Conservation (phyloP, 2,329 filamentous ascomycete species). For the Colletotrichum lini region DNA sequence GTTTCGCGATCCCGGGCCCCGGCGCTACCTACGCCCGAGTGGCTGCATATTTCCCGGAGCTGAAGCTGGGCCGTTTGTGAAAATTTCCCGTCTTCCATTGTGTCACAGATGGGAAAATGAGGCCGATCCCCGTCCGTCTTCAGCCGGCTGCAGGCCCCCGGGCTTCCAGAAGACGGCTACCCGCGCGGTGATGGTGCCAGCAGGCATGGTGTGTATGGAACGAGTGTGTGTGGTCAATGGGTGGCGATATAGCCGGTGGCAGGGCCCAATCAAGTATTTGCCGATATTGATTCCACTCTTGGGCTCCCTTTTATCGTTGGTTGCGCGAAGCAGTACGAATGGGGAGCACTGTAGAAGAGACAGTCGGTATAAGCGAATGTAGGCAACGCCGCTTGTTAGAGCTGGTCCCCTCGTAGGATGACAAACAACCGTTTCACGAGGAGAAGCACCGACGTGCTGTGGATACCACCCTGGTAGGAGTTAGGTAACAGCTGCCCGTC, state of each 20-base stretch:
- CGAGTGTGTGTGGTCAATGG: background rate
- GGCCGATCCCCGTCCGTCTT: slow-evolving; percentile 23
- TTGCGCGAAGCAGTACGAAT: background rate
- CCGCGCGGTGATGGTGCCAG: slow-evolving; percentile 20
- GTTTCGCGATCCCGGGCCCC: slow-evolving; percentile 12
- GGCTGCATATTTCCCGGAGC: slow-evolving; percentile 13
- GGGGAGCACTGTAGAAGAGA: background rate
- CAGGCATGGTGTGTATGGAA: background rate
- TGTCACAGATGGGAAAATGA: background rate
- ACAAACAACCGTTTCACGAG: slow-evolving; percentile 21
- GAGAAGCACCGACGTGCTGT: slow-evolving; percentile 7
- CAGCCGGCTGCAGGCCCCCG: slow-evolving; percentile 27
- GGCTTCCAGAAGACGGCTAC: slow-evolving; percentile 32
- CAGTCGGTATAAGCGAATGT: background rate
- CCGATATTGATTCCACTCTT: slow-evolving; percentile 24
- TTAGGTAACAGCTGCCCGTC: slow-evolving; percentile 13
- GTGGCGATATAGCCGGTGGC: slow-evolving; percentile 17
- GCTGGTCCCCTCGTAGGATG: slow-evolving; percentile 1
- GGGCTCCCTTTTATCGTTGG: background rate
- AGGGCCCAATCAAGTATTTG: slow-evolving; percentile 37
- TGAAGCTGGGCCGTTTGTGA: slow-evolving; percentile 1
- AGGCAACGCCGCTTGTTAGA: background rate
- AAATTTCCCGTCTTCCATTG: background rate
- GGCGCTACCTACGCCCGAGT: background rate
- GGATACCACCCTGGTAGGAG: slow-evolving; percentile 9